Base-by-base conservation (phyloP, 495 filamentous ascomycete genomes). In the Daldinia vernicosa region DNA sequence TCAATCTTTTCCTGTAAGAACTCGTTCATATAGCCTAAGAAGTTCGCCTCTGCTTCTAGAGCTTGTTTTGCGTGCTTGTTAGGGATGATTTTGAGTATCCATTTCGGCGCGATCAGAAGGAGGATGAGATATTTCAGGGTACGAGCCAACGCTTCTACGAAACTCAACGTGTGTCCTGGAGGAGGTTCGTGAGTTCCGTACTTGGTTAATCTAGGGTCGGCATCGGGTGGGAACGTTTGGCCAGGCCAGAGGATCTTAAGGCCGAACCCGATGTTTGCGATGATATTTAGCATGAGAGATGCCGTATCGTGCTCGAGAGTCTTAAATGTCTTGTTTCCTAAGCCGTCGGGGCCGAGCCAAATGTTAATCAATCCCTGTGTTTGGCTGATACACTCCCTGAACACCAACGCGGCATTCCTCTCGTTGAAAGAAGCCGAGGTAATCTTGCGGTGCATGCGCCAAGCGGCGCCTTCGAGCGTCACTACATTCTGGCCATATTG, bases 351-450 rank as follows among this genome's bases (percentile, higher is more conserved):
- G 40, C 75, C 74, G 37, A 85, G 76, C 85, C 88, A 90, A 28
- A 81, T 67, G 28, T 75, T 71, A 5, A 90, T 61, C 81, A 92
- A 84, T 19, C 84, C 83, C 65, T 80, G 76, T 0, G 87, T 84
- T 75, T 91, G 89, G 27, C 77, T 78, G 60, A 91, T 78, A 12
- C 84, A 84, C 69, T 91, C 89, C 47, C 63, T 73, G 74, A 90
- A 92, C 2, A 91, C 89, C 55, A 89, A 66, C 3, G 84, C 84
- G 58, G 90, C 90, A 77, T 92, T 92, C 80, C 84, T 90, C 80
- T 92, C 90, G 52, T 88, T 88, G 76, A 93, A 93, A 22, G 87
- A 86, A 22, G 89, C 87, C 28, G 87, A 84, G 0, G 88, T 89
- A 22, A 90, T 84, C 76, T 90, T 91, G 55, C 90, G 84, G 75